phyloP scores from a whole-genome alignment of 2,329 filamentous ascomycete genomes.

The Pleomassaria siparia region DNA sequence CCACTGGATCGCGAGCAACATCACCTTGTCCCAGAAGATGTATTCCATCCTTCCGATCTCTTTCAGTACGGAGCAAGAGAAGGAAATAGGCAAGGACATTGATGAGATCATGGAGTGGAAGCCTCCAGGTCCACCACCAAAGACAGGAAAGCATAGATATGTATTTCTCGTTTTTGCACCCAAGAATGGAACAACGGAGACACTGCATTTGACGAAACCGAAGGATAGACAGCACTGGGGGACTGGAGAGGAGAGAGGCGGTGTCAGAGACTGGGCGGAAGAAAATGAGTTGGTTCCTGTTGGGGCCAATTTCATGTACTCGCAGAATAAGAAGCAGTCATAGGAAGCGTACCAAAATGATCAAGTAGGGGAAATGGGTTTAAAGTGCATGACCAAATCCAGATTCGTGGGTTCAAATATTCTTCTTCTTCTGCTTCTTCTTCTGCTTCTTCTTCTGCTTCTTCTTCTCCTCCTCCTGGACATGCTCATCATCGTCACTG shows the following conservation, averaged over 20 bases:
- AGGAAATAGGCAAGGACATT: slow-evolving; percentile 1
- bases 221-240: slow-evolving; percentile 59
- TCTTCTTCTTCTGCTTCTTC: too few species aligned
- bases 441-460: too few species aligned
- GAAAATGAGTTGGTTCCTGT: slow-evolving; percentile 52
- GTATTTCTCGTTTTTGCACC: slow-evolving; percentile 56
- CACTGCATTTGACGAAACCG: slow-evolving; percentile 49
- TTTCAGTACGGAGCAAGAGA: slow-evolving; percentile 15
- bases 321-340: slow-evolving; percentile 53
- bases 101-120: slow-evolving; percentile 54
- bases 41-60: slow-evolving; percentile 31
- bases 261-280: slow-evolving; percentile 54
- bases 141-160: slow-evolving; percentile 61
- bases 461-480: too few species aligned
- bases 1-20: slow-evolving; percentile 54
- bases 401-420: too few species aligned
- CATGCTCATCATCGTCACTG: too few species aligned
- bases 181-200: slow-evolving; percentile 46
- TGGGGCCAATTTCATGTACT: slow-evolving; percentile 51
- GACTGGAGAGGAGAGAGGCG: slow-evolving; percentile 50
- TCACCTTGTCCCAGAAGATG: slow-evolving; percentile 27
- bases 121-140: slow-evolving; percentile 56
- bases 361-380: too few species aligned
- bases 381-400: too few species aligned
- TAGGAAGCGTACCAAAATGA: not conserved